These are phyloP conservation scores for Papilionanthe hybrid DNA, from an alignment of 116 monocot genomes.

Conservation along the genomic window DNA sequence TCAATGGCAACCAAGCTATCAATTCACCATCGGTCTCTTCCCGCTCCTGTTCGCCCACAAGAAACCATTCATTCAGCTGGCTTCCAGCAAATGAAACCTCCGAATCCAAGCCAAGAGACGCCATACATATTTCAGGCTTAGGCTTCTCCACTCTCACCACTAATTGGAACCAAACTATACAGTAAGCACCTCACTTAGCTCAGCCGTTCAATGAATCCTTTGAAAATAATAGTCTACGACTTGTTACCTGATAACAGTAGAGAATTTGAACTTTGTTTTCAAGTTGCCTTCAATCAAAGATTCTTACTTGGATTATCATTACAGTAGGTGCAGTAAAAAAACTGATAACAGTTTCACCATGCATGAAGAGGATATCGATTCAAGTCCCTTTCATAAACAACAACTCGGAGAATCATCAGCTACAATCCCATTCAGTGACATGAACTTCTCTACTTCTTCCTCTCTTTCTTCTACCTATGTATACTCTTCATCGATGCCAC, in stretches of 20 bases:
- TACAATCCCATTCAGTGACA: constrained; percentile 24
- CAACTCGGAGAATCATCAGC: constrained; percentile 11
- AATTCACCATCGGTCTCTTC: neutral
- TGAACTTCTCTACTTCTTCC: constrained; percentile 15
- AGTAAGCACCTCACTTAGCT: constrained; percentile 24
- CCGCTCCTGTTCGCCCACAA: constrained; percentile 31
- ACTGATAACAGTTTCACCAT: constrained; percentile 18
- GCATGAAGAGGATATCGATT: constrained; percentile 21
- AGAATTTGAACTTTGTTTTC: too few relatives aligned
- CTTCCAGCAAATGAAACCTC: neutral
- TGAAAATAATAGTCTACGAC: neutral
- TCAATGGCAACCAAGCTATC: constrained; percentile 8
- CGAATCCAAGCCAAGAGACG: constrained; percentile 12
- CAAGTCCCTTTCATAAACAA: constrained; percentile 12
- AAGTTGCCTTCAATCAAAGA: too few relatives aligned
- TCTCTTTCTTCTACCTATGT: constrained; percentile 7
- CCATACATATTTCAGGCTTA: constrained; percentile 17
- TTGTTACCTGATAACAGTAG: too few relatives aligned
- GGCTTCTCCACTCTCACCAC: constrained; percentile 10
- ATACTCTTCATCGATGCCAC: constrained; percentile 14
- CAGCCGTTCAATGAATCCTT: neutral
- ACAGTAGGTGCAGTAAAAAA: constrained; percentile 15
- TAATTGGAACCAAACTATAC: constrained; percentile 43
- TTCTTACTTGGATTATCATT: neutral
- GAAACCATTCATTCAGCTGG: constrained; percentile 11